These are phyloP conservation scores for Podila minutissima DNA, from an alignment of 192 early-diverging fungal species.

Conservation along the genomic window DNA sequence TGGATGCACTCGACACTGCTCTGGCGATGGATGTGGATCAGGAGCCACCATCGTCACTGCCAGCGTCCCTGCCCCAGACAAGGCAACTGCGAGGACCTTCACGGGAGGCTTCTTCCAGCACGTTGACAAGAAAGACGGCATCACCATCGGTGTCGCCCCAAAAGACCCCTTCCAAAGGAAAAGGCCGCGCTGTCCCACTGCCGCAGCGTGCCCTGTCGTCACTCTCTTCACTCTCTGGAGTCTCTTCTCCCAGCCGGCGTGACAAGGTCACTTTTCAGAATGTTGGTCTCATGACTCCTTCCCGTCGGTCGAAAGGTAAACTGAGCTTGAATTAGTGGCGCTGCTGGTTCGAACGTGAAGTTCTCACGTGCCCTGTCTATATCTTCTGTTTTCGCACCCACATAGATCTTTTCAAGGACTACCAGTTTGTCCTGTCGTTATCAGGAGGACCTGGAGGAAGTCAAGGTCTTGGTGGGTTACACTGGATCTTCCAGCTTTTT, in stretches of 20 bases:
- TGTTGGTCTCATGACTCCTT: conserved; percentile 2
- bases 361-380: background rate
- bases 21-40: conserved; percentile 25
- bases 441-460: background rate
- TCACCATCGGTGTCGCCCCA: conserved; percentile 6
- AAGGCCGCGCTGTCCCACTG: background rate
- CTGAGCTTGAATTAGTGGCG: background rate
- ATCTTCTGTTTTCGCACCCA: background rate
- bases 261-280: background rate
- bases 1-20: conserved; percentile 12
- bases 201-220: background rate
- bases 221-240: conserved; percentile 3
- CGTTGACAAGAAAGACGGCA: background rate
- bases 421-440: conserved; percentile 24
- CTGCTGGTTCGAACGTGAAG: background rate
- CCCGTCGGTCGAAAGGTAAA: conserved; percentile 17
- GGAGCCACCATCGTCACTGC: background rate
- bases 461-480: conserved; percentile 3
- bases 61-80: background rate
- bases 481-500: background rate
- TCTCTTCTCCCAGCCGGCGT: conserved; percentile 22
- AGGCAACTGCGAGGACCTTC: background rate
- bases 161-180: conserved; percentile 21
- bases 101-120: background rate
- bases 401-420: conserved; percentile 25